These are phyloP conservation scores for Parathielavia appendiculata DNA, from an alignment of 495 filamentous ascomycete species.

Conservation along the genomic window DNA sequence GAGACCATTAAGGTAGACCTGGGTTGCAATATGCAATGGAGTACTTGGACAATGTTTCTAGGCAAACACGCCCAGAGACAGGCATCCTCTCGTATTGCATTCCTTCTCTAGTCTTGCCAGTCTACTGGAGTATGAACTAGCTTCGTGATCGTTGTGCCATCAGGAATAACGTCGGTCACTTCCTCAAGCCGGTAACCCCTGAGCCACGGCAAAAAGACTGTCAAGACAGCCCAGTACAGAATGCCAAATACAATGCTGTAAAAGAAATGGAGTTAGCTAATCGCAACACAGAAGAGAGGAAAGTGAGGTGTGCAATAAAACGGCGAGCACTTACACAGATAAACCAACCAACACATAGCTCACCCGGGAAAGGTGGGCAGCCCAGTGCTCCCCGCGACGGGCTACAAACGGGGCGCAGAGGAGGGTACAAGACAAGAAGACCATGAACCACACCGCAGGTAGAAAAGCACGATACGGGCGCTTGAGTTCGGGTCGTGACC, in stretches of 20 bases:
- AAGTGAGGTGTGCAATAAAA: background rate
- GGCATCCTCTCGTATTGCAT: background rate
- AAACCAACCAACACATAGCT: conserved; percentile 70
- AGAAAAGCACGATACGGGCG: conserved; percentile 68
- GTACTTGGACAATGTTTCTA: background rate
- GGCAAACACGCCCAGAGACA: background rate
- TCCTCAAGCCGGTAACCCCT: conserved; percentile 3
- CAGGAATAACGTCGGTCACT: background rate
- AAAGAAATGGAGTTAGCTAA: background rate
- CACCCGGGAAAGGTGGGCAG: conserved; percentile 61
- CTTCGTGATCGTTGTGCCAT: conserved; percentile 5
- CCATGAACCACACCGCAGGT: conserved; percentile 46
- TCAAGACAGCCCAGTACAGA: conserved; percentile 1
- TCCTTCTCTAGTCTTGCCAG: no score
- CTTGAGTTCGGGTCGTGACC: conserved; percentile 53
- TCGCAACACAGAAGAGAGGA: background rate
- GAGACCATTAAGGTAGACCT: no score
- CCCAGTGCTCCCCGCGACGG: conserved; percentile 42
- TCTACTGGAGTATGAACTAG: background rate
- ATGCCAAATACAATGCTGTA: background rate
- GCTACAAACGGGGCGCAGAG: conserved; percentile 54
- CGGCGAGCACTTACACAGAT: conserved; percentile 55
- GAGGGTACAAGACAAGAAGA: conserved; percentile 42
- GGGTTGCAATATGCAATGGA: background rate
- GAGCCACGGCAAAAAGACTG: conserved; percentile 9